Evolutionary conservation across 495 filamentous ascomycete species (phyloP), one percentile per base, ranked within the genome.

Genomic region (Podospora didyma): DNA sequence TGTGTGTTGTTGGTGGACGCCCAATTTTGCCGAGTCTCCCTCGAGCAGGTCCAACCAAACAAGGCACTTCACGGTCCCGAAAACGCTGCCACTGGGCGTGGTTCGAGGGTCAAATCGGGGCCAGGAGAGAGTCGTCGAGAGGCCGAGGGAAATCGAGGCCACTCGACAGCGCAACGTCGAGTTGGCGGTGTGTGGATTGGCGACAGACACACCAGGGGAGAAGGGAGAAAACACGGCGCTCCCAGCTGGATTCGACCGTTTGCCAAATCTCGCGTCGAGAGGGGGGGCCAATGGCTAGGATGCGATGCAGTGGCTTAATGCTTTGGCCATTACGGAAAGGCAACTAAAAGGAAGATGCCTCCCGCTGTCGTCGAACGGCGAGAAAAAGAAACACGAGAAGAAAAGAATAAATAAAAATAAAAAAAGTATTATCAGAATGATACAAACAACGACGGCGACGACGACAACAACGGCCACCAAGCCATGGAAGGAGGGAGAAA

Each of bases 1-100:
- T 62, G n/a, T n/a, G n/a, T n/a, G n/a, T n/a, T n/a, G 55, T 41
- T 31, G 41, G 53, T 54, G 24, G 60, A 52, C 37, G 51, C 41
- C 51, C 26, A 14, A 42, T 46, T 47, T 54, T 41, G 39, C n/a
- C 12, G 16, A 31, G 44, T n/a, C 7, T 10, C 34, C 16, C 9
- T 37, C 39, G 37, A 42, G 23, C 19, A 21, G 35, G 19, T 16
- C 31, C 26, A 41, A 35, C 52, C 42, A 22, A 34, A 41, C 12
- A 0, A 31, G 45, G 10, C 39, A 35, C 41, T 11, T 45, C 19
- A 23, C 50, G 50, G 7, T 24, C 10, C 50, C 35, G 34, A 17
- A 39, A 14, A 34, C 49, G 49, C 49, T 42, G n/a, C 39, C n/a
- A 16, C 12, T 42, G 12, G 12, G 39, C 12, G n/a, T 16, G 12